Evolutionary conservation across 2,329 filamentous ascomycete genomes (phyloP).

Genomic region (Exophiala viscosa): DNA sequence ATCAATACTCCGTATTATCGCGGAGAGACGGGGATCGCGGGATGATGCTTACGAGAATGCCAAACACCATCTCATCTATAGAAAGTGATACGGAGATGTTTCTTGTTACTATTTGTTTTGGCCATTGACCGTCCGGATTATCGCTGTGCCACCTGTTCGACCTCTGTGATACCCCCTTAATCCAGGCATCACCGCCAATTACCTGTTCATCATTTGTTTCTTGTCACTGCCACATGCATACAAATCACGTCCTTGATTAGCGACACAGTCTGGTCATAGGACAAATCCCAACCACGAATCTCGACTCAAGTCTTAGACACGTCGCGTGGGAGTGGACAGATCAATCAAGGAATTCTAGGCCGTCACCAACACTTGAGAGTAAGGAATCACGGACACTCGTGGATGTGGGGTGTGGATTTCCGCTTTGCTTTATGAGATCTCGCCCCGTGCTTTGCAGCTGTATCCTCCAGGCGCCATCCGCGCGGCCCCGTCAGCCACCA

Average conservation of each 20-base stretch:
- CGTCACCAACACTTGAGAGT: not conserved
- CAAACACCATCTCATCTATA: no score
- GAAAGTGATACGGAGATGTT: no score
- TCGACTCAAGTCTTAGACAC: not conserved
- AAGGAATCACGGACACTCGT: not conserved
- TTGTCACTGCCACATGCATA: not conserved
- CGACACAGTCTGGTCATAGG: slow-evolving; percentile 4
- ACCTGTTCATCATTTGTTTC: no score
- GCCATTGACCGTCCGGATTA: no score
- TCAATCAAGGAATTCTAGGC: not conserved
- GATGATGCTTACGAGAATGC: no score
- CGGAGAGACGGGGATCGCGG: no score
- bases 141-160: no score
- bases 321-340: slow-evolving; percentile 9
- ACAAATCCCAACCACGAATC: slow-evolving; percentile 2
- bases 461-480: slow-evolving; percentile 1
- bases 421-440: not conserved
- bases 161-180: no score
- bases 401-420: not conserved
- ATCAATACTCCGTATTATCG: no score
- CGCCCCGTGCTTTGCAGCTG: not conserved
- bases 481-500: slow-evolving; percentile 2
- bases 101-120: no score
- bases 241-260: slow-evolving; percentile 7
- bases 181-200: no score